Percentiles rank a stretch among this genome's conserved stretches.
Conservation (phyloP, 1,284 basidiomycete species). For the Pascua sp. region DNA sequence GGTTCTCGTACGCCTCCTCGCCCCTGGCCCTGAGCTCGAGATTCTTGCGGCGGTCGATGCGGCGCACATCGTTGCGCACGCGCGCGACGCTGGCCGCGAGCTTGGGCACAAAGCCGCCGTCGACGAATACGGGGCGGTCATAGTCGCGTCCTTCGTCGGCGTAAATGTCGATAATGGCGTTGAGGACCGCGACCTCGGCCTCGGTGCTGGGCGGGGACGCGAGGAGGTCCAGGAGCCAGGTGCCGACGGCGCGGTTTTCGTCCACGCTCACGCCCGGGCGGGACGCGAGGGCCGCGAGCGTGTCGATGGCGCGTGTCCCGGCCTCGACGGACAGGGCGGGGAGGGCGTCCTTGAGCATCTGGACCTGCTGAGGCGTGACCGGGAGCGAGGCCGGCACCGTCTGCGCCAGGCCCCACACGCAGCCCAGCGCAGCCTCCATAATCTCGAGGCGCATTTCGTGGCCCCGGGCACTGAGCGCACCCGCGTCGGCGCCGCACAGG, state of each 20-base stretch:
- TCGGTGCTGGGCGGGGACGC: conserved; percentile 59
- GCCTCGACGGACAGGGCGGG: conserved; percentile 57
- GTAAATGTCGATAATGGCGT: conserved; percentile 89
- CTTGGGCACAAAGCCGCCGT: conserved; percentile 56
- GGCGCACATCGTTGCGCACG: conserved; percentile 59
- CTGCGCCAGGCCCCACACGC: conserved; percentile 50
- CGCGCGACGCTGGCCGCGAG: conserved; percentile 59
- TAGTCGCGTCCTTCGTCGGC: conserved; percentile 82
- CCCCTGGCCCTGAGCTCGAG: conserved; percentile 48
- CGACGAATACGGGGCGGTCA: conserved; percentile 72
- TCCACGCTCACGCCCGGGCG: conserved; percentile 59
- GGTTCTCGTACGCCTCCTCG: conserved; percentile 64
- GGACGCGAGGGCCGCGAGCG: conserved; percentile 75
- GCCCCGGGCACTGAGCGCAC: conserved; percentile 35
- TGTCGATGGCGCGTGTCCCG: conserved; percentile 73
- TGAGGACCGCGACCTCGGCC: conserved; percentile 71
- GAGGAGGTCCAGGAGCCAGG: conserved; percentile 41
- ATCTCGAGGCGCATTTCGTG: conserved; percentile 48
- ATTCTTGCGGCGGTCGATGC: conserved; percentile 55
- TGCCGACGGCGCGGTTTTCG: conserved; percentile 55
- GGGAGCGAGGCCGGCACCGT: conserved; percentile 5
- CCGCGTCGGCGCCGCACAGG: conserved; percentile 29
- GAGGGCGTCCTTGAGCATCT: conserved; percentile 65
- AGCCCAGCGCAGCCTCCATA: conserved; percentile 47
- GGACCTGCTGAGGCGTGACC: conserved; percentile 50